Percentiles rank a stretch among this genome's conserved stretches.
These are phyloP conservation scores for Thelephora aurantiotincta DNA, from an alignment of 768 basidiomycete species.

Conservation along the genomic window DNA sequence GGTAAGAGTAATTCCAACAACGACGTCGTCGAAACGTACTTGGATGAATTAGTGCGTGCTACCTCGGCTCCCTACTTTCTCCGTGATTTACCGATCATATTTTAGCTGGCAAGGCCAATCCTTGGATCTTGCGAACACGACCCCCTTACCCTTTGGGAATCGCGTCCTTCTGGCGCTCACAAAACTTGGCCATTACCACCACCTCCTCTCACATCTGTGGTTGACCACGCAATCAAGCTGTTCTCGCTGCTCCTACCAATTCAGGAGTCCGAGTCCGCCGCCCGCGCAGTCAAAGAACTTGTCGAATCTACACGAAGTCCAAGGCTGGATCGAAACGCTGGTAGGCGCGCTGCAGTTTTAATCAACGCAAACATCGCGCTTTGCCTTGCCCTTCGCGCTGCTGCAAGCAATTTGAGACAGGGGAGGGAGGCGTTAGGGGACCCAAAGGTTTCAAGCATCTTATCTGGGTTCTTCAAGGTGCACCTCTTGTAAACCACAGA, in stretches of 20 bases:
- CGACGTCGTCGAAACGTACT: conserved; percentile 67
- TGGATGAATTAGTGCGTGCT: conserved; percentile 57
- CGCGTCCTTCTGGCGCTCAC: conserved; percentile 20
- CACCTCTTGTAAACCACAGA: not conserved
- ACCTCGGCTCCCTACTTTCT: not conserved
- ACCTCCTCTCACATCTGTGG: conserved; percentile 67
- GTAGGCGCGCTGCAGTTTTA: conserved; percentile 70
- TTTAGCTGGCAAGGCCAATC: conserved; percentile 61
- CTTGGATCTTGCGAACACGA: conserved; percentile 83
- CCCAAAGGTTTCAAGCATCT: conserved; percentile 39
- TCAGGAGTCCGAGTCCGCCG: conserved; percentile 51
- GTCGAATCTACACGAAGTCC: conserved; percentile 54
- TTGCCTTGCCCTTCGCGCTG: conserved; percentile 49
- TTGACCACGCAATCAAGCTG: conserved; percentile 80
- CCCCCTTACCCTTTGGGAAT: conserved; percentile 52
- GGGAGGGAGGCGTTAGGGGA: conserved; percentile 55
- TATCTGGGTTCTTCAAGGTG: conserved; percentile 73
- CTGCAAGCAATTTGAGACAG: conserved; percentile 40
- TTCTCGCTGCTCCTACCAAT: conserved; percentile 68
- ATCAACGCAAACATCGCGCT: conserved; percentile 72
- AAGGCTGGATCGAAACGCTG: conserved; percentile 78
- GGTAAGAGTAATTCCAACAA: conserved; percentile 46
- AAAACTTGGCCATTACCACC: conserved; percentile 48
- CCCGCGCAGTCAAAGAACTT: conserved; percentile 41
- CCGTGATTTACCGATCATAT: not conserved